Base-by-base conservation (phyloP, 352 stramenopile genomes). In the Pseudoperonospora humuli region DNA sequence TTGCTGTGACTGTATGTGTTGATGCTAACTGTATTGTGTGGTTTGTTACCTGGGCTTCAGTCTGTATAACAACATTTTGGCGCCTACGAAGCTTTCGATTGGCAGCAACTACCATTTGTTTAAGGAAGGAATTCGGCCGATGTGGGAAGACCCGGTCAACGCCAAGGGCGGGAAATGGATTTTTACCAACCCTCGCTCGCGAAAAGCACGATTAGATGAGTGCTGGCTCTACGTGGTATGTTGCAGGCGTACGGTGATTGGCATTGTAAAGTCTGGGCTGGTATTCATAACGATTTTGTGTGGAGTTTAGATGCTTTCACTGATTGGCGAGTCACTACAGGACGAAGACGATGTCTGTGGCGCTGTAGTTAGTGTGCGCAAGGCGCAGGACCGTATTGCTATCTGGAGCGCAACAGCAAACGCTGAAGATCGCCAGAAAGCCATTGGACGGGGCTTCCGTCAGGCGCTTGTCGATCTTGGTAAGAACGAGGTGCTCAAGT, bases 61-160 rank as follows among this genome's bases (percentile, higher is more conserved):
- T 50, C 50, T 92, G 36, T 97, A 96, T 75, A 97, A 97, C 80
- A 97, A 97, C 68, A 75, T 97, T n/a, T 59, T 95, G 44, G 72
- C 83, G 42, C 77, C 87, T 33, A 93, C 74, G 34, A 82, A 94
- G 57, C 74, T 97, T 25, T 68, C 81, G 34, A 69, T 91, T 10
- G 84, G 86, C 57, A 97, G 84, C 59, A 98, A 98, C 79, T 98
- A 98, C 68, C 93, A 97, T 61, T 73, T 98, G 51, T 98, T 98
- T 64, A 96, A 97, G 64, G 75, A 98, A 34, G 93, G 94, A 35
- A 89, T 98, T 32, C 78, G 93, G 41, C 95, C 95, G 17, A 98
- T 97, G 86, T 98, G 95, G 95, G 95, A 98, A 70, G 94, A 98
- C 63, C 76, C 84, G 17, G 72, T 83, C 28, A 98, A 98, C 65